These are phyloP conservation scores for Yarrowia sp. DNA, from an alignment of 805 yeast genomes.

Conservation along the genomic window DNA sequence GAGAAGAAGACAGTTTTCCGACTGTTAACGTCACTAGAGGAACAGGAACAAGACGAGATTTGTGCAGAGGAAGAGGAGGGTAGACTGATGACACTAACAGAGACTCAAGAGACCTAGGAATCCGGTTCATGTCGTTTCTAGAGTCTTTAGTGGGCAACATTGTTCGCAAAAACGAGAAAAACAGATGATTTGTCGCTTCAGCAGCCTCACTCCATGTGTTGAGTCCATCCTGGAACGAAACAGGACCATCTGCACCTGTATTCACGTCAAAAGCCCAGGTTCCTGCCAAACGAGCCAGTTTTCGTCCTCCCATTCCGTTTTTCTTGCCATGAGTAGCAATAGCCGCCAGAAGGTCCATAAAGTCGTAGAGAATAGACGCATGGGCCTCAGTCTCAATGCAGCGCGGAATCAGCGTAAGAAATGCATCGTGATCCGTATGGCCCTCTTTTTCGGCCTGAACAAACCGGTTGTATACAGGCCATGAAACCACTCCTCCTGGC, in stretches of 20 bases:
- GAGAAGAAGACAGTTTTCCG: constrained; percentile 45
- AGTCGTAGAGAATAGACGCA: constrained; percentile 85
- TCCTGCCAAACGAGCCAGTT: constrained; percentile 77
- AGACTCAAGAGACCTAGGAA: constrained; percentile 51
- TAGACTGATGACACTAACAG: constrained; percentile 60
- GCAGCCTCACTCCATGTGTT: constrained; percentile 77
- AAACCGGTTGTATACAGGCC: constrained; percentile 64
- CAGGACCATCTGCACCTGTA: constrained; percentile 38
- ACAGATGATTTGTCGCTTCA: constrained; percentile 79
- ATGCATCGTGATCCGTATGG: constrained; percentile 59
- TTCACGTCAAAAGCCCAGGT: constrained; percentile 74
- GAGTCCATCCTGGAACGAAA: constrained; percentile 65
- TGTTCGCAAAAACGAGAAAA: constrained; percentile 72
- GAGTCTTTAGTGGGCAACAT: constrained; percentile 65
- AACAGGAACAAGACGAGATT: constrained; percentile 50
- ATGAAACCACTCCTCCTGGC: constrained; percentile 74
- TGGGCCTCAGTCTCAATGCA: constrained; percentile 81
- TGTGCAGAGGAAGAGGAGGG: constrained; percentile 49
- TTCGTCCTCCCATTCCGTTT: constrained; percentile 75
- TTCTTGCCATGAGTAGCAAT: constrained; percentile 75
- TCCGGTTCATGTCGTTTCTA: constrained; percentile 52
- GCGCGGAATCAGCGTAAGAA: constrained; percentile 77
- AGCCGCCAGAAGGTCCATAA: constrained; percentile 74
- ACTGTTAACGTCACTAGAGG: constrained; percentile 63
- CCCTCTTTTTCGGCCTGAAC: constrained; percentile 62